Base-by-base conservation (phyloP, 805 yeast species). In the Maudiozyma bulderi region DNA sequence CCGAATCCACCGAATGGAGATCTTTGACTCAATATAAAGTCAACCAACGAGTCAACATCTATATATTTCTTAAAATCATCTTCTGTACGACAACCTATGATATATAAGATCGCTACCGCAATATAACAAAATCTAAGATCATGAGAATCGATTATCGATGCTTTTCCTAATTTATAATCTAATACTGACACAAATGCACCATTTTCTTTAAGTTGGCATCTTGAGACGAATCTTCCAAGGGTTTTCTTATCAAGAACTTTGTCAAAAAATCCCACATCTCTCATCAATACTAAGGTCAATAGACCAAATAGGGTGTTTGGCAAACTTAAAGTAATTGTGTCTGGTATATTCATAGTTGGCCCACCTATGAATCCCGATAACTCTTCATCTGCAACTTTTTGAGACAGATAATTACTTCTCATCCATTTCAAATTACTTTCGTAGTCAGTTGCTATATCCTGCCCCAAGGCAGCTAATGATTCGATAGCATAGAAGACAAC, bases 61-160 rank as follows among this genome's bases (percentile, higher is more conserved):
- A 84, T 70, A 51, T 73, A 79, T 34, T 48, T 44, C 14, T 60
- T 47, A 29, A 50, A 58, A 4, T 60, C 60, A 8, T 53, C 51
- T 11, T 44, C 49, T 7, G 53, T 52, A 39, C 62, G 53, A 45
- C 63, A 55, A 0, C 66, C 68, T 6, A 82, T 58, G 40, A 86
- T 58, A 52, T 73, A 71, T 33, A 86, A 64, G 10, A 86, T 80
- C 0, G 83, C 74, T 3, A 76, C 66, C 0, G 95, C 96, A 48
- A 88, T 71, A 70, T 86, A 86, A 48, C 86, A 77, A 54, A 79
- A 80, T 46, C 97, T 70, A 50, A 85, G 61, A 64, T 91, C 96
- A 1, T 74, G 67, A 45, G 86, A 90, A 9, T 84, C 84, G 42
- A 65, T 67, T 0, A 52, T 48, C 1, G 64, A 61, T 3, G 78